Percentiles rank a stretch among this genome's conserved stretches.
Evolutionary conservation across 2,329 filamentous ascomycete species (phyloP).

Genomic region (Curvularia verruculosa): DNA sequence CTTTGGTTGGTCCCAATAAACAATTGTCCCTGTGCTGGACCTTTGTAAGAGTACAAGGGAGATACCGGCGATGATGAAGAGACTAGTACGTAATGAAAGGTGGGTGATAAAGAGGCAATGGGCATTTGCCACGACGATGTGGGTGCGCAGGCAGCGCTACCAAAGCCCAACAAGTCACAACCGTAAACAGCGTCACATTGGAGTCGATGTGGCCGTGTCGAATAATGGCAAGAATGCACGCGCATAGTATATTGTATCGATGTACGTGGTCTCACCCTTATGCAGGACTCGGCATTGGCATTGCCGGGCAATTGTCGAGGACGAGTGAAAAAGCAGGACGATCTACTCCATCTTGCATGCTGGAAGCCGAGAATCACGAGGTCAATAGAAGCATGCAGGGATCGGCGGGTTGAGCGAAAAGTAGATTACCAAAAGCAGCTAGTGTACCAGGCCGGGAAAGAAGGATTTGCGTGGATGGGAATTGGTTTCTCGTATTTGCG

Average conservation of each 20-base stretch:
- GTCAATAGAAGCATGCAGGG: background rate
- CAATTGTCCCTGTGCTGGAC: background rate
- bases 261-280: no score
- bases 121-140: background rate
- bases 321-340: background rate
- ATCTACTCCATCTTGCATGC: background rate
- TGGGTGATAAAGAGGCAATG: background rate
- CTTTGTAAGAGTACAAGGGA: background rate
- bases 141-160: background rate
- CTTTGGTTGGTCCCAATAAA: background rate
- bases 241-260: no score
- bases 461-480: background rate
- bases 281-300: background rate
- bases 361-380: background rate
- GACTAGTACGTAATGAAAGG: background rate
- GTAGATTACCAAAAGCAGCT: background rate
- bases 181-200: background rate
- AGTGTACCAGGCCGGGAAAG: background rate
- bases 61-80: background rate
- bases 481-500: background rate
- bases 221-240: background rate
- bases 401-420: background rate
- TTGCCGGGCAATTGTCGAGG: background rate
- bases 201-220: background rate
- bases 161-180: background rate